These are phyloP conservation scores for Coemansia umbellata DNA, from an alignment of 192 early-diverging fungal species.

Conservation along the genomic window DNA sequence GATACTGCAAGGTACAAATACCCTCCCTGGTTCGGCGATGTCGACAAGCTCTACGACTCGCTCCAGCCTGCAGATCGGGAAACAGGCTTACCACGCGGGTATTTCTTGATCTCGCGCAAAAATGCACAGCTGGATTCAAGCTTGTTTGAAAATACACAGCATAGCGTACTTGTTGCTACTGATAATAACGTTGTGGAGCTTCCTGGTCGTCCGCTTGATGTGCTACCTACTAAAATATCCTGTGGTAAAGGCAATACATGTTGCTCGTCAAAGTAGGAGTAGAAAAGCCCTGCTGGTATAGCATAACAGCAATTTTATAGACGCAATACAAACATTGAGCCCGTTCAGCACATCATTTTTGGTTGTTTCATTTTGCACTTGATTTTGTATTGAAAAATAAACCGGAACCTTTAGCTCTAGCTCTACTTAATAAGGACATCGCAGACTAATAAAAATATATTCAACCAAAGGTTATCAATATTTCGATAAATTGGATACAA, in stretches of 20 bases:
- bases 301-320: background rate
- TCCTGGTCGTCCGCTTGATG: constrained; percentile 30
- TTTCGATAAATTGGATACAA: too few species aligned
- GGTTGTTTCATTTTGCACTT: too few species aligned
- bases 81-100: constrained; percentile 79
- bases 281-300: too few species aligned
- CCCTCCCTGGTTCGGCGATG: constrained; percentile 79
- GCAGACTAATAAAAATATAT: too few species aligned
- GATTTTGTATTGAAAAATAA: too few species aligned
- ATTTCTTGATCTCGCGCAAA: constrained; percentile 66
- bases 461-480: too few species aligned
- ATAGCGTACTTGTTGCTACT: background rate
- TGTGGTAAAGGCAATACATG: constrained; percentile 29
- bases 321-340: background rate
- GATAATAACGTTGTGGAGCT: constrained; percentile 18
- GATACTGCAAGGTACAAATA: constrained; percentile 92
- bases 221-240: constrained; percentile 25
- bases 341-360: background rate
- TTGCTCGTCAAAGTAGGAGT: constrained; percentile 21
- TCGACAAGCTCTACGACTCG: constrained; percentile 71
- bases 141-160: background rate
- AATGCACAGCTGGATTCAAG: constrained; percentile 14
- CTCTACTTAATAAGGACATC: too few species aligned
- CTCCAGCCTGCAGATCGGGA: constrained; percentile 78
- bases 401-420: too few species aligned